Evolutionary conservation across 2,329 filamentous ascomycete species (phyloP), one percentile per base, ranked within the genome.

Genomic region (Aspergillus thermomutatus): DNA sequence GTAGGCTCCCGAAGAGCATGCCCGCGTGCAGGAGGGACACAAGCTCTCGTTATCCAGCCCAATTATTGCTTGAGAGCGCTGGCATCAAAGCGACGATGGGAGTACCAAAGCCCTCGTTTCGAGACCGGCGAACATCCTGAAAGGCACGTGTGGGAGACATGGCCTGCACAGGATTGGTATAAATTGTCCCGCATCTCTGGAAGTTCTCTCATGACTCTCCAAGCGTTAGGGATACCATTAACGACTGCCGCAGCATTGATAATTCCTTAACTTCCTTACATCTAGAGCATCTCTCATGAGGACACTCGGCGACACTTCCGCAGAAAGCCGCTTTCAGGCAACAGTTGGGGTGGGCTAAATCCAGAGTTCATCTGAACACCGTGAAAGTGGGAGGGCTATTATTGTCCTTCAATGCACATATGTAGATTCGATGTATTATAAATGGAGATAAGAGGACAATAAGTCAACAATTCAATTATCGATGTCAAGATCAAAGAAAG

Each of bases 1-100:
- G 81, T 17, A 97, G 79, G 65, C 97, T 91, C 64, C 94, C 90
- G 34, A 97, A 87, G 17, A 50, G 81, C 14, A 97, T 79, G 64
- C 97, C 91, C 64, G 94, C 90, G 34, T 97, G 86, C 1, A 97
- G 87, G 1, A 1, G 93, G 88, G 0, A 97, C 83, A 3, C 89
- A 87, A 26, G 97, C 92, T 1, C 92, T 92, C 0, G 94, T 89
- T 27, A 88, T 91, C 92, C 92, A 97, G 56, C 88, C 94, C 91
- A 91, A 97, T 71, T 93, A 97, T 67, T 96, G 92, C 69, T 97
- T 92, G 0, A 97, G 80, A 0, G 97, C 89, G 1, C 90, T 94
- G 3, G 97, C 92, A 66, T 97, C 93, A 59, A 97, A 97, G 72
- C 96, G 93, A 96, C 91, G 0, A 91, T 97, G 93, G 0, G 97